Conservation (phyloP, 495 filamentous ascomycete species). For the Penicillium goetzii region DNA sequence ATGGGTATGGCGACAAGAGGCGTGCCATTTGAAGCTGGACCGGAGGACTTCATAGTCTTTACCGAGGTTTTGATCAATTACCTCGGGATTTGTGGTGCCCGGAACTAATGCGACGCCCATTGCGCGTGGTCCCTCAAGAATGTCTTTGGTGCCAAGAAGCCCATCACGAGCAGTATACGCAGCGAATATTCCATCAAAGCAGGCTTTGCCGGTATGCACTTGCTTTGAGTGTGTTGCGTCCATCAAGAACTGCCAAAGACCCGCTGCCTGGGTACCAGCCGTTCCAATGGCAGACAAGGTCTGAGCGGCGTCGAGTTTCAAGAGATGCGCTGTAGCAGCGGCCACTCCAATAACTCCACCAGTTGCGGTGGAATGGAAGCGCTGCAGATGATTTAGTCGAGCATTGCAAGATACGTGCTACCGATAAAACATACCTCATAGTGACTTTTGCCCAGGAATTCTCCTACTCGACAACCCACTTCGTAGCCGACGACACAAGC, state of each 20-base stretch:
- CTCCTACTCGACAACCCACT: slow-evolving; percentile 39
- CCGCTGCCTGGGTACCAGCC: slow-evolving; percentile 43
- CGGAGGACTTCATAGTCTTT: slow-evolving; percentile 30
- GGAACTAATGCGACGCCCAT: slow-evolving; percentile 39
- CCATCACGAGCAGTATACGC: slow-evolving; percentile 37
- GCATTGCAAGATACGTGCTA: too few species aligned
- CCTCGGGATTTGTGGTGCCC: slow-evolving; percentile 30
- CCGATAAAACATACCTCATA: slow-evolving; percentile 32
- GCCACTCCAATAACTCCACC: slow-evolving; percentile 40
- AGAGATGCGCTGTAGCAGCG: slow-evolving; percentile 33
- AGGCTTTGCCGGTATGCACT: slow-evolving; percentile 43
- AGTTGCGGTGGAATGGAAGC: slow-evolving; percentile 42
- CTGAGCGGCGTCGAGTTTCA: slow-evolving; percentile 28
- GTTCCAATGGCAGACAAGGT: slow-evolving; percentile 40
- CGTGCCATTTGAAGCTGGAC: slow-evolving; percentile 46
- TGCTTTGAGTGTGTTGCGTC: slow-evolving; percentile 45
- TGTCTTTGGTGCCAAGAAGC: slow-evolving; percentile 38
- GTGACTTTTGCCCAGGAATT: slow-evolving; percentile 40
- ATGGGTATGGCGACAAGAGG: slow-evolving; percentile 43
- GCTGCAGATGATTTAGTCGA: slow-evolving; percentile 21
- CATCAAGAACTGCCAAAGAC: slow-evolving; percentile 43
- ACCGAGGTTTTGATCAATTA: slow-evolving; percentile 37
- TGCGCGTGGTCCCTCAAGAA: slow-evolving; percentile 40
- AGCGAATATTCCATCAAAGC: slow-evolving; percentile 43
- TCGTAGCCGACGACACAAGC: slow-evolving; percentile 45